Conservation (phyloP, 305 asterid species). For the Plantago lanceolata region DNA sequence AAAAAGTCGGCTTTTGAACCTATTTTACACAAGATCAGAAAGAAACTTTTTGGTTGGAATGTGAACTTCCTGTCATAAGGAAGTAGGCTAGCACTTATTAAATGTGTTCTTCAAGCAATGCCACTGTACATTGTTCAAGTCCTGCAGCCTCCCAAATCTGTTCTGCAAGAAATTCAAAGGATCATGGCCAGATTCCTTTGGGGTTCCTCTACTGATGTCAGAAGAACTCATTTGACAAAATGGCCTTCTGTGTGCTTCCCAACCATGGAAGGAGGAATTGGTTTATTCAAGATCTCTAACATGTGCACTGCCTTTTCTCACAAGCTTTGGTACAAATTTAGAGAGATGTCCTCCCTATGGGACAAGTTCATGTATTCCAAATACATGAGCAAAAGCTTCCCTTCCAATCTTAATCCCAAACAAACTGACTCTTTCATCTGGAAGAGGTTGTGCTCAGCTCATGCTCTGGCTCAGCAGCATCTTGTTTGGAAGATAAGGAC, state of each 20-base stretch:
- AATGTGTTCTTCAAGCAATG: background rate
- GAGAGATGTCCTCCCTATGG: background rate
- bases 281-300: background rate
- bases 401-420: background rate
- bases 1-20: background rate
- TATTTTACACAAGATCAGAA: background rate
- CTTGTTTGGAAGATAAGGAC: background rate
- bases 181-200: background rate
- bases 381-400: background rate
- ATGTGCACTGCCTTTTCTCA: background rate
- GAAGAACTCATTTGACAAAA: background rate
- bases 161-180: background rate
- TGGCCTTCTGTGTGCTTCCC: too few species aligned
- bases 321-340: background rate
- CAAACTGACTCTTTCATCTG: background rate
- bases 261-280: background rate
- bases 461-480: background rate
- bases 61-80: background rate
- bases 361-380: background rate
- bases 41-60: background rate
- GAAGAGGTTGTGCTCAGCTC: background rate
- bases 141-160: background rate
- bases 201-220: background rate
- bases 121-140: background rate
- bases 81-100: background rate